phyloP scores from a whole-genome alignment of 2,329 filamentous ascomycete genomes.

The Aspergillus ibericus region DNA sequence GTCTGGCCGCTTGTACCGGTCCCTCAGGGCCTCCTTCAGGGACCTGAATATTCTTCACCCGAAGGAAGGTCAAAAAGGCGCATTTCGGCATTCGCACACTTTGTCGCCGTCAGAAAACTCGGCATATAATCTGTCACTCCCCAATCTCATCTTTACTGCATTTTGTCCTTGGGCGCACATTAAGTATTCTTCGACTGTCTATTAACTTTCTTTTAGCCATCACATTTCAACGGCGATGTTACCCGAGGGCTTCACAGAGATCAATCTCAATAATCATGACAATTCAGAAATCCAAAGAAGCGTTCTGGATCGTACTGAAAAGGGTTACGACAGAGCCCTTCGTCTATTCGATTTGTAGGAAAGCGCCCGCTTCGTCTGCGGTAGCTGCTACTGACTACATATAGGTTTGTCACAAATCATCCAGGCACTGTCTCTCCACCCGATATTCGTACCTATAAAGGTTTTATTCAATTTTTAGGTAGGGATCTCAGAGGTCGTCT shows the following conservation, averaged over 20 bases:
- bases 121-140: background rate
- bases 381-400: background rate
- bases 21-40: conserved; percentile 3
- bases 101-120: background rate
- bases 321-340: background rate
- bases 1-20: background rate
- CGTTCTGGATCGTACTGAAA: background rate
- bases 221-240: background rate
- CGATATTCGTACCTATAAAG: conserved; percentile 1
- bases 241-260: background rate
- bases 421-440: background rate
- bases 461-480: background rate
- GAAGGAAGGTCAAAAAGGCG: background rate
- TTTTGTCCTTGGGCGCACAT: background rate
- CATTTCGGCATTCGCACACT: background rate
- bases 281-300: conserved; percentile 1
- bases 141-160: background rate
- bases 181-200: background rate
- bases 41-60: conserved; percentile 1
- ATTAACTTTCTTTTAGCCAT: background rate
- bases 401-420: background rate
- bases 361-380: background rate
- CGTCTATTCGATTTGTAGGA: background rate
- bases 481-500: background rate
- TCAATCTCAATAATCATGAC: conserved; percentile 4